phyloP scores from a whole-genome alignment of 192 early-diverging fungal genomes.

The Lobosporangium transversale region DNA sequence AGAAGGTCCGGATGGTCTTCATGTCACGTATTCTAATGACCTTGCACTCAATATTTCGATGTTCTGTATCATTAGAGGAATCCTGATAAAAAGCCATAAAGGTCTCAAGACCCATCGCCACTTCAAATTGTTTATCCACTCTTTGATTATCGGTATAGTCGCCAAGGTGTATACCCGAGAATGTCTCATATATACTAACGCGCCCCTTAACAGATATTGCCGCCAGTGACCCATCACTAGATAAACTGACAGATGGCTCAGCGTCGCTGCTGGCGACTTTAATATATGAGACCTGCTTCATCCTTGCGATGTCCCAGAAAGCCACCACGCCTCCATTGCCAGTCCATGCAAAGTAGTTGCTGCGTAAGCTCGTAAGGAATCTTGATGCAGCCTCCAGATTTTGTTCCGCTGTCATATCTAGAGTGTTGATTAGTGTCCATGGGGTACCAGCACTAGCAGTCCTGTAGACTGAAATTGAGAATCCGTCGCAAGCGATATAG shows the following conservation, averaged over 20 bases:
- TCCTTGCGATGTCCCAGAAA: conserved; percentile 3
- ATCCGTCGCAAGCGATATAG: conserved; percentile 3
- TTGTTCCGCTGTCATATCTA: not conserved
- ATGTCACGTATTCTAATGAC: not conserved
- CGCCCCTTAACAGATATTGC: not conserved
- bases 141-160: not conserved
- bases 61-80: not conserved
- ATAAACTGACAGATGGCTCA: not conserved
- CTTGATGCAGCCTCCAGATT: not conserved
- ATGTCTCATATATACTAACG: not conserved
- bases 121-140: not conserved
- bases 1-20: not conserved
- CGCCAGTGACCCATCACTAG: conserved; percentile 2
- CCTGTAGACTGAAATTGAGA: conserved; percentile 2
- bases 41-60: not conserved
- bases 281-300: not conserved
- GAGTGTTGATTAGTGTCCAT: conserved; percentile 6
- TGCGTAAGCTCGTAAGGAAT: not conserved
- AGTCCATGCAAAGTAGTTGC: conserved; percentile 11
- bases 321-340: not conserved
- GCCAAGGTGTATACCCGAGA: not conserved
- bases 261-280: not conserved
- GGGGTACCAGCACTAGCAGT: not conserved
- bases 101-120: not conserved
- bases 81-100: not conserved